These are phyloP conservation scores for Penicillium sp. DNA, from an alignment of 2,329 filamentous ascomycete genomes.

Conservation along the genomic window DNA sequence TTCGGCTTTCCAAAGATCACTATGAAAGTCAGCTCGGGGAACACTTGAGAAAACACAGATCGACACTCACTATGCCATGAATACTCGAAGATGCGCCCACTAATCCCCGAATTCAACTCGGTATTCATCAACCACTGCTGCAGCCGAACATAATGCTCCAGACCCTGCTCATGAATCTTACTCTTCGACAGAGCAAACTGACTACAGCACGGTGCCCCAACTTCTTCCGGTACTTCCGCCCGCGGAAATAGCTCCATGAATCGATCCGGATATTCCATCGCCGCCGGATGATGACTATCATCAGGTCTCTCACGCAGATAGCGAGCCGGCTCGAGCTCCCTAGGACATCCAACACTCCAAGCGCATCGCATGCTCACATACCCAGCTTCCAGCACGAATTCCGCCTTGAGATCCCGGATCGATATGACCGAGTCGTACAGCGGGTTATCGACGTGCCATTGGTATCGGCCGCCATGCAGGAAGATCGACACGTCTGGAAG, in stretches of 20 bases:
- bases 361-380: slow-evolving; percentile 40
- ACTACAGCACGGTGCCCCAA: slow-evolving; percentile 54
- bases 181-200: slow-evolving; percentile 53
- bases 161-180: slow-evolving; percentile 44
- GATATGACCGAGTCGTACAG: slow-evolving; percentile 30
- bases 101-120: slow-evolving; percentile 46
- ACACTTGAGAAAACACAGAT: slow-evolving; percentile 1
- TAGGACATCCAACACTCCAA: slow-evolving; percentile 35
- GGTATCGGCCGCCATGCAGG: slow-evolving; percentile 45
- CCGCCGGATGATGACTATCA: slow-evolving; percentile 26
- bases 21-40: slow-evolving; percentile 5
- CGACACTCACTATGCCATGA: slow-evolving; percentile 55
- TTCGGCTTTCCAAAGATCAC: slow-evolving; percentile 28
- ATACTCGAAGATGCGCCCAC: slow-evolving; percentile 56
- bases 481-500: slow-evolving; percentile 46
- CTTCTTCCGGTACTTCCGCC: slow-evolving; percentile 37
- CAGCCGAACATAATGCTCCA: slow-evolving; percentile 48
- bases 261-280: slow-evolving; percentile 32
- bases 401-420: slow-evolving; percentile 28
- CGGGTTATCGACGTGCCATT: slow-evolving; percentile 42
- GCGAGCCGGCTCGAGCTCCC: slow-evolving; percentile 35
- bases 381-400: slow-evolving; percentile 32
- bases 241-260: slow-evolving; percentile 48
- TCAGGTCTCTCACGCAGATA: slow-evolving; percentile 31
- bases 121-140: slow-evolving; percentile 52